Percentiles rank a stretch among this genome's conserved stretches.
Conservation (phyloP, 352 stramenopile species). For the Pythium folliculosum region DNA sequence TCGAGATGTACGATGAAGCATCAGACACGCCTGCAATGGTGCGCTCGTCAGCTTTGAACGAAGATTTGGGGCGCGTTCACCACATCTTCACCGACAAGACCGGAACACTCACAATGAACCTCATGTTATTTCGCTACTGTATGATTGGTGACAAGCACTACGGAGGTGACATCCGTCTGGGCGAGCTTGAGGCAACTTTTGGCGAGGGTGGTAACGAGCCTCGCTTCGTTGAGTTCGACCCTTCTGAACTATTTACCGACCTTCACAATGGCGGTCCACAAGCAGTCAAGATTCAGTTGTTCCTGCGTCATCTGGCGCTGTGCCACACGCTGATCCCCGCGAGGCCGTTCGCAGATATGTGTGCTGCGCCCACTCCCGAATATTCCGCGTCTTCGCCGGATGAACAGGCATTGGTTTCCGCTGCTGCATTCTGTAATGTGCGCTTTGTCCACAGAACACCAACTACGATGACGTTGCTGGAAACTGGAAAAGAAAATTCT, state of each 20-base stretch:
- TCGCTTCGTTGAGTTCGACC: conserved; percentile 75
- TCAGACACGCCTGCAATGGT: conserved; percentile 88
- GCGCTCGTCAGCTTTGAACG: conserved; percentile 84
- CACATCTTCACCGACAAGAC: conserved; percentile 96
- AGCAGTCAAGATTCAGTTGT: conserved; percentile 47
- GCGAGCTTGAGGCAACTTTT: conserved; percentile 40
- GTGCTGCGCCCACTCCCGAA: conserved; percentile 66
- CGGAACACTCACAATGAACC: conserved; percentile 94
- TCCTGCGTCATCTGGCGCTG: conserved; percentile 76
- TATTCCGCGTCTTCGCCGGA: conserved; percentile 85
- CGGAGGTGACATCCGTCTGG: conserved; percentile 71
- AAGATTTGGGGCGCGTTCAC: conserved; percentile 91
- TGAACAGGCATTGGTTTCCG: conserved; percentile 77
- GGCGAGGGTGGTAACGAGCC: background rate
- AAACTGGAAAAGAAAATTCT: conserved; percentile 34
- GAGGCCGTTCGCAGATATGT: conserved; percentile 72
- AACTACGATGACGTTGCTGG: conserved; percentile 52
- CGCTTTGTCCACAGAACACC: conserved; percentile 78
- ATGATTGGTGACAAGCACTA: conserved; percentile 93
- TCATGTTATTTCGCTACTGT: conserved; percentile 97
- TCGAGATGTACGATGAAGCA: conserved; percentile 91
- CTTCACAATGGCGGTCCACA: conserved; percentile 41
- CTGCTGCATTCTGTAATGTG: conserved; percentile 75
- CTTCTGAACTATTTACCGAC: conserved; percentile 64
- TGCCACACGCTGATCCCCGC: conserved; percentile 81